These are phyloP conservation scores for Zoysia pacifica DNA, from an alignment of 176 grass and related monocot species.

Conservation along the genomic window DNA sequence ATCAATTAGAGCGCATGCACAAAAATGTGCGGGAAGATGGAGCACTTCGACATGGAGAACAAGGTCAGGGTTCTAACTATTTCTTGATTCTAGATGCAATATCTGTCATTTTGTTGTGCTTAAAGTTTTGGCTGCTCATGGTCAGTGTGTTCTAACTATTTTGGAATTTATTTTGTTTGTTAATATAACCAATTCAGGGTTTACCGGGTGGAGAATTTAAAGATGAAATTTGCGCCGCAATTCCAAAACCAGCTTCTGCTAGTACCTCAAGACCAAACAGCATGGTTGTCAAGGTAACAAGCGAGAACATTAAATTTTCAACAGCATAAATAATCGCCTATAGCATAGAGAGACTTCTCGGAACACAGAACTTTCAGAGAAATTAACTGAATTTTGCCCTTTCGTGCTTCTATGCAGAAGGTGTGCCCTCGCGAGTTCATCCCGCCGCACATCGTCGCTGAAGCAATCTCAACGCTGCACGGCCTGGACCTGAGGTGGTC, in stretches of 20 bases:
- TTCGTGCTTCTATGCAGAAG: slow-evolving; percentile 32
- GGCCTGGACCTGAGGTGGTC: slow-evolving; percentile 74
- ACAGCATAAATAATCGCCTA: not conserved
- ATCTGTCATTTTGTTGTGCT: not conserved
- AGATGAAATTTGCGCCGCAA: slow-evolving; percentile 18
- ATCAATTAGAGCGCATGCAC: not conserved
- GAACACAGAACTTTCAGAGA: not conserved
- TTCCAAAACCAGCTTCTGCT: slow-evolving; percentile 30
- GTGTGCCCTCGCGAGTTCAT: slow-evolving; percentile 71
- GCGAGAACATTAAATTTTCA: not conserved
- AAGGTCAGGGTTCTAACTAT: slow-evolving; percentile 24
- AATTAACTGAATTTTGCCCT: not conserved
- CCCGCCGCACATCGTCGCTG: slow-evolving; percentile 68
- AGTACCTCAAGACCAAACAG: slow-evolving; percentile 57
- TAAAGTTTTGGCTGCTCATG: not conserved
- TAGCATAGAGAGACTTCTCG: not conserved
- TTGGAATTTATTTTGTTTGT: not conserved
- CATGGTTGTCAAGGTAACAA: slow-evolving; percentile 71
- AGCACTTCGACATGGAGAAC: slow-evolving; percentile 46
- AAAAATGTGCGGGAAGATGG: slow-evolving; percentile 46
- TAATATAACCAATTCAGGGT: not conserved
- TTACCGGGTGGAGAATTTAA: slow-evolving; percentile 41
- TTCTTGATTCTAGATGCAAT: not conserved
- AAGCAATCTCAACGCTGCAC: slow-evolving; percentile 69
- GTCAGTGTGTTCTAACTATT: not conserved